Evolutionary conservation across 2,329 filamentous ascomycete genomes (phyloP), one percentile per base, ranked within the genome.

Genomic region (Fusarium scirpi): DNA sequence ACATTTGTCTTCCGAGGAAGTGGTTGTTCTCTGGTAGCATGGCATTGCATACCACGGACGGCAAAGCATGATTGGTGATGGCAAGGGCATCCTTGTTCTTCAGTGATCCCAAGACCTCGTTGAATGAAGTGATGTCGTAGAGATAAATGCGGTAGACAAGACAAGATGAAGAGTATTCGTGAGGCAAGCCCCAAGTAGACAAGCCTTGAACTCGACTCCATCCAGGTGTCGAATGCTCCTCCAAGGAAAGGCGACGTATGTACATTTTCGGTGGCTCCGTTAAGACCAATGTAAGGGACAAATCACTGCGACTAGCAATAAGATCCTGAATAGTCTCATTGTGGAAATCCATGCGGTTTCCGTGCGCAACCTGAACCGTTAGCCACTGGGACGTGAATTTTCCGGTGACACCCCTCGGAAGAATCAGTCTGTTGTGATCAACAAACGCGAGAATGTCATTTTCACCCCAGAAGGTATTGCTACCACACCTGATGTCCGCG

Each of bases 191-290:
- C 72, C 72, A 76, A 4, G 20, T 27, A 5, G 65, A 68, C 1
- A 84, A 65, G 0, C 73, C 67, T 6, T 68, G 70, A 12, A 80
- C 62, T 13, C 83, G 79, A 20, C 72, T 74, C 77, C 71, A 77
- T 49, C 58, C 24, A 16, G 34, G 34, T 7, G 18, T 27, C 25
- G 25, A 27, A 27, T 10, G 25, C 25, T 27, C 34, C 18, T 38
- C 8, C n/a, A 12, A 10, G 51, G 62, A 30, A 2, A 11, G 38
- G 13, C 41, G 8, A 65, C 38, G 32, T 38, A 63, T 20, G 74
- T 86, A 88, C 54, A 88, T 84, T 3, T 81, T 80, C 0, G 87
- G 87, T 3, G 86, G 81, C 30, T 85, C 82, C 22, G 74, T 80
- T 11, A 91, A 82, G 0, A 87, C 85, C 5, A 90, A 70, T 0